Evolutionary conservation across 2,329 filamentous ascomycete species (phyloP), one percentile per base, ranked within the genome.

Genomic region (Trichophyton benhamiae): DNA sequence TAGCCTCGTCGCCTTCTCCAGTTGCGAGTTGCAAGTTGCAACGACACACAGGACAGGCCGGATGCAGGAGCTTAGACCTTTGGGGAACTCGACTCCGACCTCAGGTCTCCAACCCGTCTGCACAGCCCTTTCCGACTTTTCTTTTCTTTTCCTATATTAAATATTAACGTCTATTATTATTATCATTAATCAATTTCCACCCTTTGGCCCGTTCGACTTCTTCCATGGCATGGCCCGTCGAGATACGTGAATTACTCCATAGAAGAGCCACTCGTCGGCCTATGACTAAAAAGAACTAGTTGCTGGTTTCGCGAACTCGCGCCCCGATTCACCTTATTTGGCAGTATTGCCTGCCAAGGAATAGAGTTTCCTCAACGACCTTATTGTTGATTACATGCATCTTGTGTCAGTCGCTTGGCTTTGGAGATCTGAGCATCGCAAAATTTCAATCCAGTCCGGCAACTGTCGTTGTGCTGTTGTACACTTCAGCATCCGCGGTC

Each of bases 391-490:
- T 55, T 55, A 55, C 49, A 55, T 55, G 49, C 49, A 36, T n/a
- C 27, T 49, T 49, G 49, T 53, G 49, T 55, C 25, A 55, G 49
- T 36, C 49, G 25, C 49, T 55, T 55, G 27, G 49, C 49, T 55
- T 55, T 55, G 49, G 49, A 55, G 49, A 55, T 55, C 49, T 55
- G 49, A 55, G 49, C 49, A 55, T 55, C 49, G n/a, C 49, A 55
- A 55, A 55, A 55, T 55, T 55, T 55, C 49, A 55, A 55, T 55
- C 30, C 30, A 38, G 49, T 36, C 49, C 30, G n/a, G 15, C 49
- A 36, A 9, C 49, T 55, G 49, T 55, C 25, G 27, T 25, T 55
- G 27, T 55, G 25, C n/a, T 17, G 49, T 55, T 55, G 49, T 17
- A 55, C 49, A 55, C 49, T 55, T 55, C 49, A 55, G 49, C 25